Base-by-base conservation (phyloP, 2,329 filamentous ascomycete species). In the Colletotrichum trifolii region DNA sequence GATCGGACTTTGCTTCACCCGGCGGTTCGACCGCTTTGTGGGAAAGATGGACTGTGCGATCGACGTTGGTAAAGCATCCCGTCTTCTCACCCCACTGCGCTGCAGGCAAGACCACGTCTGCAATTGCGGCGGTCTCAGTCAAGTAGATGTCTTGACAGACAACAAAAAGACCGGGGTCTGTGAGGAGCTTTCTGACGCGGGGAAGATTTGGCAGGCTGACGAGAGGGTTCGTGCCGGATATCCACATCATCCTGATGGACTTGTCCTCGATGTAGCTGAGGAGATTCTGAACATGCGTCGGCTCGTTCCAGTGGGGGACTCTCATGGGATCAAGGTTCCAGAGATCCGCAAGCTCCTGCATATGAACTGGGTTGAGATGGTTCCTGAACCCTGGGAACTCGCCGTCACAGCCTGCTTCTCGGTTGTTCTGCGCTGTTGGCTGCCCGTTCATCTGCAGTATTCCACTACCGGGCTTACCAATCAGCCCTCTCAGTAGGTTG, bases 31-130 rank as follows among this genome's bases (percentile, higher is more conserved):
- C 73, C 3, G 77, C 77, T 56, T 78, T 78, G 45, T 74, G 69
- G 0, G 75, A 75, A 35, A 78, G 67, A 66, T 78, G 76, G 48
- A 78, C 74, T 2, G 76, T 78, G 11, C 76, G 72, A 64, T 78
- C 77, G 10, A 70, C 77, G 54, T 79, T 79, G 12, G 77, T 78
- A 64, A 78, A 78, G 61, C 72, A 75, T 0, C 76, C 76, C 6
- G 76, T 78, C 62, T 78, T 79, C 65, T 79, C 76, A 4, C 71
- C 75, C 74, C 75, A 78, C 54, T 76, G 74, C 1, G 76, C 75
- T 0, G 74, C 76, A 1, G 77, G 75, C 2, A 79, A 71, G 1
- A 78, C 74, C 1, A 79, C 75, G 59, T 78, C 76, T 6, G 77
- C 75, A 46, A 78, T 70, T 2, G 71, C 72, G 2, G 75, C 72